Percentiles rank a stretch among this genome's conserved stretches.
phyloP scores from a whole-genome alignment of 2,329 filamentous ascomycete species.

The Penicillium sclerotigenum region DNA sequence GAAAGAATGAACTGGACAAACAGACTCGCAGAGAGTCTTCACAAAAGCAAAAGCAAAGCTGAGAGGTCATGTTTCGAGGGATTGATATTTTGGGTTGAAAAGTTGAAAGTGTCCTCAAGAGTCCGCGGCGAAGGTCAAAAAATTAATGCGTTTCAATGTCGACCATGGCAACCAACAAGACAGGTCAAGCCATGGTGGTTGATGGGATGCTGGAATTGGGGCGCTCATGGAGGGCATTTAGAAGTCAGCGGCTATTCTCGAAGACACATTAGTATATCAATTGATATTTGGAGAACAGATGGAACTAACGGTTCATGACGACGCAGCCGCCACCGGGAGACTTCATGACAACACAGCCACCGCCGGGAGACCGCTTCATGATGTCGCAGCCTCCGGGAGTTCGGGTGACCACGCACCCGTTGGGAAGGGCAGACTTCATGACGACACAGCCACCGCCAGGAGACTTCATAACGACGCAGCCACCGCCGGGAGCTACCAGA shows the following conservation, averaged over 20 bases:
- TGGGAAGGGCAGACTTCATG: not conserved
- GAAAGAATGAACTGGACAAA: conserved; percentile 10
- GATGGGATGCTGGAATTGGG: not conserved
- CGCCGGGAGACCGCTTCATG: conserved; percentile 4
- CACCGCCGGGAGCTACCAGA: conserved; percentile 27
- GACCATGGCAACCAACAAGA: not conserved
- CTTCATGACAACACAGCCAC: conserved; percentile 4
- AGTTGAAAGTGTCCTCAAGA: conserved; percentile 5
- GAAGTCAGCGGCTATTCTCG: not conserved
- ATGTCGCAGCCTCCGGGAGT: not conserved
- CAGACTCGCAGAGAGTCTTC: conserved; percentile 1
- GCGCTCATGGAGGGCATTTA: not conserved
- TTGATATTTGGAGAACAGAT: not conserved
- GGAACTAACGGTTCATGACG: conserved; percentile 2
- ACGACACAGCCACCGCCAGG: conserved; percentile 5
- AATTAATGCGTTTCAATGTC: not conserved
- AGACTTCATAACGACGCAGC: conserved; percentile 29
- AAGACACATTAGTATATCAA: not conserved
- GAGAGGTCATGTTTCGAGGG: not conserved
- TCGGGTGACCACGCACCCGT: not conserved
- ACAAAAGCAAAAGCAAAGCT: conserved; percentile 4
- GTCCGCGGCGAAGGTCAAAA: not conserved
- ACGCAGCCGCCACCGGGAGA: conserved; percentile 18
- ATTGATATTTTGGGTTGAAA: not conserved
- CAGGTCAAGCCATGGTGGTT: conserved; percentile 1